Conservation (phyloP, 2,329 filamentous ascomycete species). For the Penicillium sp. region DNA sequence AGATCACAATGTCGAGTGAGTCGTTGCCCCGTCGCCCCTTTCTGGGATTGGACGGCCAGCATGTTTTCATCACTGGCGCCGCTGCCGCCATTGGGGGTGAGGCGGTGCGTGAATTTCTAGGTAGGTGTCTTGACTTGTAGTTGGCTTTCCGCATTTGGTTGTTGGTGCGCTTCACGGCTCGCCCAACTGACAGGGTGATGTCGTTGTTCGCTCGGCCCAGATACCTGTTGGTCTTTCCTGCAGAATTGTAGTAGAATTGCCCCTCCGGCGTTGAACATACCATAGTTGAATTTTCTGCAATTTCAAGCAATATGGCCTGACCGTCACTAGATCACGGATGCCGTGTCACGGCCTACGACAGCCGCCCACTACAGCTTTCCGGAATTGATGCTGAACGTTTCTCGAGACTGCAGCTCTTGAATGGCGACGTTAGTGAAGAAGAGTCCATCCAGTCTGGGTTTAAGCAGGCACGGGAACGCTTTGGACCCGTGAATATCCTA, state of each 20-base stretch:
- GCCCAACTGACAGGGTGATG: background rate
- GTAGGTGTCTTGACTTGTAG: constrained; percentile 26
- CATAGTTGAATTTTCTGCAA: background rate
- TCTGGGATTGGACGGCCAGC: constrained; percentile 48
- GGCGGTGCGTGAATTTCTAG: constrained; percentile 53
- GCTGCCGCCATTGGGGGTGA: constrained; percentile 52
- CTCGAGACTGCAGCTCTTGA: constrained; percentile 40
- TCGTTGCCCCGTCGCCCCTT: constrained; percentile 32
- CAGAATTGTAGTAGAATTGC: background rate
- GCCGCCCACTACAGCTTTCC: constrained; percentile 37
- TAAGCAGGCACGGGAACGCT: constrained; percentile 42
- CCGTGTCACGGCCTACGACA: constrained; percentile 55
- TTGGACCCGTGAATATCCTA: constrained; percentile 54
- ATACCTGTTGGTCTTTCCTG: too few relatives aligned
- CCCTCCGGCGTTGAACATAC: background rate
- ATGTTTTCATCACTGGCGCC: constrained; percentile 57
- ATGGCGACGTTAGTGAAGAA: constrained; percentile 52
- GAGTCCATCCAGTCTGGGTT: constrained; percentile 44
- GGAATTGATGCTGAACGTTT: constrained; percentile 28
- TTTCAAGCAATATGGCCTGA: background rate
- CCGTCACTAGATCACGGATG: constrained; percentile 38
- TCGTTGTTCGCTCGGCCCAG: background rate
- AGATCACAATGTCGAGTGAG: background rate
- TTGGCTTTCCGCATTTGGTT: background rate
- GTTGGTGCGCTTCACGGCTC: background rate